These are phyloP conservation scores for Aspergillus texensis DNA, from an alignment of 2,329 filamentous ascomycete species.

Conservation along the genomic window DNA sequence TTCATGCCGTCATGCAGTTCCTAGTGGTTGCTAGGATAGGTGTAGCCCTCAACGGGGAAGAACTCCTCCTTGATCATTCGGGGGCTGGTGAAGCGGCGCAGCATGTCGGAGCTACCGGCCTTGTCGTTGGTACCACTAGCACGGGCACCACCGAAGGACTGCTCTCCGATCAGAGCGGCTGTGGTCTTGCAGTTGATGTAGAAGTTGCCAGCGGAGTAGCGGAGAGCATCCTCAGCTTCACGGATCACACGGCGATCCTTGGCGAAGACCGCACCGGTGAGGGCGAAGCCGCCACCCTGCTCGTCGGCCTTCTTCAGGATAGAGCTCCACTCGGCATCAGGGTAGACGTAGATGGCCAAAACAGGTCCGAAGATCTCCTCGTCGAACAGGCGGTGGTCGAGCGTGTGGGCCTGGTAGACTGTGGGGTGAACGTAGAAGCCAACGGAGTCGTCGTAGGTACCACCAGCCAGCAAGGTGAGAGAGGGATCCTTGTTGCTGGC, in stretches of 20 bases:
- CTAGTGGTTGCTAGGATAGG: constrained; percentile 66
- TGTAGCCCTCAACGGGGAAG: constrained; percentile 59
- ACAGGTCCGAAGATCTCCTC: constrained; percentile 82
- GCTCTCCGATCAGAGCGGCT: constrained; percentile 72
- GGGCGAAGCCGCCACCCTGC: constrained; percentile 37
- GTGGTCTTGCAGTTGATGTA: constrained; percentile 56
- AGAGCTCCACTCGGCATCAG: constrained; percentile 65
- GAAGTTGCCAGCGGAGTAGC: constrained; percentile 45
- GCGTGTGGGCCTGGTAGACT: constrained; percentile 71
- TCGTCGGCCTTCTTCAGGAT: constrained; percentile 52
- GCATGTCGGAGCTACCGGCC: constrained; percentile 63
- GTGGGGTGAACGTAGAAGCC: constrained; percentile 83
- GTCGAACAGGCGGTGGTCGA: constrained; percentile 70
- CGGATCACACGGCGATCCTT: constrained; percentile 39
- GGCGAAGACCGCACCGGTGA: constrained; percentile 45
- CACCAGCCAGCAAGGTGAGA: constrained; percentile 71
- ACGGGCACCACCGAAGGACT: constrained; percentile 69
- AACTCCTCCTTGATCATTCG: constrained; percentile 76
- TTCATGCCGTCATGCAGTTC: neutral
- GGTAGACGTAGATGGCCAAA: constrained; percentile 73
- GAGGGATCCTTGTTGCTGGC: constrained; percentile 71
- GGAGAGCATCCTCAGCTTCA: constrained; percentile 40
- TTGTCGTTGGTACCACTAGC: constrained; percentile 75
- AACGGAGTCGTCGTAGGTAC: constrained; percentile 71
- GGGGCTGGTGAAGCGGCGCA: constrained; percentile 66